These are phyloP conservation scores for Sicyos edulis DNA, from an alignment of 306 rosid species.

Conservation along the genomic window DNA sequence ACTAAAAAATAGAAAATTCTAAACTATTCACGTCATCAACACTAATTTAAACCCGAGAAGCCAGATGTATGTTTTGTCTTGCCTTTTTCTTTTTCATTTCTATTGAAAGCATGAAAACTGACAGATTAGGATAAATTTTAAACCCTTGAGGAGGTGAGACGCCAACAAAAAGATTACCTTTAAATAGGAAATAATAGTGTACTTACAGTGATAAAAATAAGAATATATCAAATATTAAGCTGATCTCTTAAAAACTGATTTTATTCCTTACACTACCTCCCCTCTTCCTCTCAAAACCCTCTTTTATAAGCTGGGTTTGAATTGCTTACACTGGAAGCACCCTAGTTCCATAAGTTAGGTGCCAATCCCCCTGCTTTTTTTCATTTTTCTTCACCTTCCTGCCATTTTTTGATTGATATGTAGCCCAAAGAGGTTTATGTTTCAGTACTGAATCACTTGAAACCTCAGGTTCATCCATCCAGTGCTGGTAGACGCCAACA, in stretches of 20 bases:
- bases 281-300: slow-evolving; percentile 6
- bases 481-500: slow-evolving; percentile 38
- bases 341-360: slow-evolving; percentile 90
- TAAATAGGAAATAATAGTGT: neutral
- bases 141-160: no score
- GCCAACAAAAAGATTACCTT: neutral
- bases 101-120: neutral
- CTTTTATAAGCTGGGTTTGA: slow-evolving; percentile 24
- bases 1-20: neutral
- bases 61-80: neutral
- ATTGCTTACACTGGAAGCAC: slow-evolving; percentile 92
- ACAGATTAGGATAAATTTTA: neutral
- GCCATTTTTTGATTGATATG: slow-evolving; percentile 50
- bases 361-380: slow-evolving; percentile 68
- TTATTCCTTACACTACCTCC: neutral
- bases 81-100: neutral
- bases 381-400: slow-evolving; percentile 49
- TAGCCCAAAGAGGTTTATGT: slow-evolving; percentile 94
- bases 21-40: slow-evolving; percentile 4
- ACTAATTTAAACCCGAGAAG: neutral
- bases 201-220: neutral
- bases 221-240: neutral
- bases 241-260: neutral
- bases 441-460: slow-evolving; percentile 72
- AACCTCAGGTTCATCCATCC: slow-evolving; percentile 64